Evolutionary conservation across 106 monocot species (phyloP).

Genomic region (Triglochin maritima): DNA sequence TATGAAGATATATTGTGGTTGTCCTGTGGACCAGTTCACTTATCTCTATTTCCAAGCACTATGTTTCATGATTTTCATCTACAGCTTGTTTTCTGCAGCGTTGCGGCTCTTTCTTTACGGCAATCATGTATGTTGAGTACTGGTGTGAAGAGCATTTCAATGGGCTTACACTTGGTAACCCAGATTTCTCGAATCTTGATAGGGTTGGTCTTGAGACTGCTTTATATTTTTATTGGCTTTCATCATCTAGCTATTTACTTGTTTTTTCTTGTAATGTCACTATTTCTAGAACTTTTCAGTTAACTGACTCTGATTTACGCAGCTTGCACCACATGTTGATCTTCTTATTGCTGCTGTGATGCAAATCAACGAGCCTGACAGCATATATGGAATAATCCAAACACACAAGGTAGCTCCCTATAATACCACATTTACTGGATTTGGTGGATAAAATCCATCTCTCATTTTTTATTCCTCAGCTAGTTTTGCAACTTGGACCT

Average conservation of each 20-base stretch:
- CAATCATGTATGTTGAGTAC: slow-evolving; percentile 78
- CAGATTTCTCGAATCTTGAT: slow-evolving; percentile 70
- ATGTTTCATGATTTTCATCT: too few relatives aligned
- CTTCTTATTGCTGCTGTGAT: slow-evolving; percentile 70
- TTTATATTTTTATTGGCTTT: not conserved
- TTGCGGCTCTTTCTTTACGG: slow-evolving; percentile 78
- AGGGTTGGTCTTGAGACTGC: slow-evolving; percentile 24
- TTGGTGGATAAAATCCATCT: too few relatives aligned
- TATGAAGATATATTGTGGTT: too few relatives aligned
- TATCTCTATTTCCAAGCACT: not conserved
- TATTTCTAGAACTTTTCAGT: not conserved
- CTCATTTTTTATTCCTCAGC: not conserved
- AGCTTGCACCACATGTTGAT: slow-evolving; percentile 67
- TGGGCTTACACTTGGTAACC: slow-evolving; percentile 46
- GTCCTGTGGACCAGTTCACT: too few relatives aligned
- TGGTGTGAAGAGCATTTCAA: slow-evolving; percentile 95
- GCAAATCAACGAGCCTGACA: slow-evolving; percentile 90
- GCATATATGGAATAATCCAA: slow-evolving; percentile 81
- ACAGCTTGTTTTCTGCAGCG: slow-evolving; percentile 29
- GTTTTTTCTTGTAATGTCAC: not conserved
- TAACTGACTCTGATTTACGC: slow-evolving; percentile 3
- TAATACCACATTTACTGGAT: too few relatives aligned
- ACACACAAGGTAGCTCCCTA: slow-evolving; percentile 92
- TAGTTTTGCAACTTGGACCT: too few relatives aligned
- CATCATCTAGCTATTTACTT: not conserved